Percentiles rank a stretch among this genome's conserved stretches.
These are phyloP conservation scores for Dactylonectria estremocensis DNA, from an alignment of 2,329 filamentous ascomycete genomes.

Conservation along the genomic window DNA sequence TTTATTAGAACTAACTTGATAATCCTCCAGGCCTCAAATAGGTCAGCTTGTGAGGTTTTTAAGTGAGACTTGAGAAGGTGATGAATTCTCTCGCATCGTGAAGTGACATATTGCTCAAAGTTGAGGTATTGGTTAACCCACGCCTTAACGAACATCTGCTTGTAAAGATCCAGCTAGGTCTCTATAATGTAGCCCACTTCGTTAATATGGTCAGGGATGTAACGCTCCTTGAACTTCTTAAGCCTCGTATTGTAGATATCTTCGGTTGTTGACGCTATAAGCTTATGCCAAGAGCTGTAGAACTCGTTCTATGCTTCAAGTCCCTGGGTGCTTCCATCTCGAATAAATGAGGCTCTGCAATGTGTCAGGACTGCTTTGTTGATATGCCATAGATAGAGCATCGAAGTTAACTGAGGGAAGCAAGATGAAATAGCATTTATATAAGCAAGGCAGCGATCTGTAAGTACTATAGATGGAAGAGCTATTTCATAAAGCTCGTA, in stretches of 20 bases:
- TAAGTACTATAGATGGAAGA: conserved; percentile 35
- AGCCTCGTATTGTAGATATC: too few relatives aligned
- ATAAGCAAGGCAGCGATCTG: too few relatives aligned
- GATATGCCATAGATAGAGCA: too few relatives aligned
- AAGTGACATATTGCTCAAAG: conserved; percentile 38
- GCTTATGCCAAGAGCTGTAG: conserved; percentile 38
- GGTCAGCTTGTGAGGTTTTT: too few relatives aligned
- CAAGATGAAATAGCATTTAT: too few relatives aligned
- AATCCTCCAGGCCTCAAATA: too few relatives aligned
- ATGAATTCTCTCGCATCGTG: background rate
- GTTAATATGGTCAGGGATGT: background rate
- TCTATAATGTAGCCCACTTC: conserved; percentile 29
- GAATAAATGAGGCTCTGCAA: background rate
- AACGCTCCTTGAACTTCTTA: too few relatives aligned
- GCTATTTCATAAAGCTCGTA: conserved; percentile 29
- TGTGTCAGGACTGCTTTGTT: too few relatives aligned
- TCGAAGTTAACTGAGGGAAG: too few relatives aligned
- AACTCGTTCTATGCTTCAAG: conserved; percentile 36
- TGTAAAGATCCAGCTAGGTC: conserved; percentile 36
- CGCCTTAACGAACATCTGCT: conserved; percentile 39
- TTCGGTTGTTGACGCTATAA: conserved; percentile 24
- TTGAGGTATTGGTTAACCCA: conserved; percentile 37
- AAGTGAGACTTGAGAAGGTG: conserved; percentile 27
- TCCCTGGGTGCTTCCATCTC: conserved; percentile 1
- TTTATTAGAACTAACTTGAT: conserved; percentile 8